Evolutionary conservation across 495 filamentous ascomycete species (phyloP), one percentile per base, ranked within the genome.

Genomic region (Chaetomium cochliodes): DNA sequence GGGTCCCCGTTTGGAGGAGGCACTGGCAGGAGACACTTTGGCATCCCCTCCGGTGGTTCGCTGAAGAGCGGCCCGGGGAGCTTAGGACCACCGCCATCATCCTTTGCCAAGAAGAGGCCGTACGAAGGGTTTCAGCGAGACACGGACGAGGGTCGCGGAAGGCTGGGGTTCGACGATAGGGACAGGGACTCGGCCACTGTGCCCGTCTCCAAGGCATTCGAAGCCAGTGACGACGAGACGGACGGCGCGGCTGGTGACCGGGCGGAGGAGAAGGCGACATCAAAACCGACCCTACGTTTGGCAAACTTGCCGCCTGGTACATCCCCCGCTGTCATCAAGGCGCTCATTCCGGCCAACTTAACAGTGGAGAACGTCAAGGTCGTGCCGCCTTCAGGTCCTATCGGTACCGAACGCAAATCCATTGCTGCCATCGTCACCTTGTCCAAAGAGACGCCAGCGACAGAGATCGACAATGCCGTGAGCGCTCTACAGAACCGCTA

Each of bases 271-370:
- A 88, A 86, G 67, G 87, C 88, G 44, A 86, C 86, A 60, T 86
- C 93, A 18, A 93, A 91, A 71, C 93, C 92, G n/a, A 96, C 92
- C 0, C 72, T 98, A n/a, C 88, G 89, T 44, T 79, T 98, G 28
- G 76, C 80, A 5, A 83, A 81, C 33, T 73, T 88, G 4, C 86
- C 86, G 4, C 86, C 85, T 0, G 77, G 84, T 4, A 92, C 86
- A 20, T 92, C 91, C 5, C 85, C 83, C 2, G 87, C 88, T 26
- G 84, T 85, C 55, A 86, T 96, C 71, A 93, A 92, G 74, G 79
- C 86, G 6, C 76, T 94, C 61, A 83, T 96, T 11, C 87, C 88
- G 1, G 67, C 83, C 9, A 85, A 78, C 41, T 72, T 98, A 50
- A 84, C 78, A 0, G 88, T 96, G 15, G 92, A 96, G 71, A 83